phyloP scores from a whole-genome alignment of 2,329 filamentous ascomycete genomes.

The Arthrobotrys sinensis region DNA sequence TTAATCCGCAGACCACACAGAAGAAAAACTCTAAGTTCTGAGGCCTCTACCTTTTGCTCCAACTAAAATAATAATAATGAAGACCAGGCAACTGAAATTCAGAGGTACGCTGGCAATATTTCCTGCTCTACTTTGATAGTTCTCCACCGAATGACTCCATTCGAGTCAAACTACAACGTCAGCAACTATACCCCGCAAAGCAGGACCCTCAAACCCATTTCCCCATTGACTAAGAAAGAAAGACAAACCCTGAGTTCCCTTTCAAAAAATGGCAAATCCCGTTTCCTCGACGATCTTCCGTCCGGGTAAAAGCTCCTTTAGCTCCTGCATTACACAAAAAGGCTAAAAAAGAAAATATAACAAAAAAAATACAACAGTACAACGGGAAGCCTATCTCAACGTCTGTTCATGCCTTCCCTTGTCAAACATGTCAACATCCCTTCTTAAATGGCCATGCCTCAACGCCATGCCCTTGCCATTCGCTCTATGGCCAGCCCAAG shows the following conservation, averaged over 20 bases:
- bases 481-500: slow-evolving; percentile 42
- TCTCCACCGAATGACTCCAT: slow-evolving; percentile 31
- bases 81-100: slow-evolving; percentile 46
- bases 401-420: slow-evolving; percentile 42
- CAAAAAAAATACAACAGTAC: slow-evolving; percentile 7
- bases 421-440: slow-evolving; percentile 31
- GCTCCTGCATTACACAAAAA: slow-evolving; percentile 21
- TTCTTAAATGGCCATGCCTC: slow-evolving; percentile 3
- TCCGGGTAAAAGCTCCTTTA: slow-evolving; percentile 57
- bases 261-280: slow-evolving; percentile 1
- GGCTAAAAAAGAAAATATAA: slow-evolving; percentile 24
- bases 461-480: slow-evolving; percentile 21
- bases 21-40: slow-evolving; percentile 14
- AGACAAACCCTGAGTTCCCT: not conserved
- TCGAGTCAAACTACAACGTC: slow-evolving; percentile 5
- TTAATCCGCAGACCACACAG: slow-evolving; percentile 27
- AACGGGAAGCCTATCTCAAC: slow-evolving; percentile 60
- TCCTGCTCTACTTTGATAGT: not conserved
- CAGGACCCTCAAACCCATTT: slow-evolving; percentile 45
- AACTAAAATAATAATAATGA: not conserved
- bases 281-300: slow-evolving; percentile 28
- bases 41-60: slow-evolving; percentile 19
- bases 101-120: slow-evolving; percentile 3
- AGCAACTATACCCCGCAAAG: slow-evolving; percentile 36
- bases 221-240: slow-evolving; percentile 13